Evolutionary conservation across 192 early-diverging fungal species (phyloP).

Genomic region (Borealophlyctis nickersoniae): DNA sequence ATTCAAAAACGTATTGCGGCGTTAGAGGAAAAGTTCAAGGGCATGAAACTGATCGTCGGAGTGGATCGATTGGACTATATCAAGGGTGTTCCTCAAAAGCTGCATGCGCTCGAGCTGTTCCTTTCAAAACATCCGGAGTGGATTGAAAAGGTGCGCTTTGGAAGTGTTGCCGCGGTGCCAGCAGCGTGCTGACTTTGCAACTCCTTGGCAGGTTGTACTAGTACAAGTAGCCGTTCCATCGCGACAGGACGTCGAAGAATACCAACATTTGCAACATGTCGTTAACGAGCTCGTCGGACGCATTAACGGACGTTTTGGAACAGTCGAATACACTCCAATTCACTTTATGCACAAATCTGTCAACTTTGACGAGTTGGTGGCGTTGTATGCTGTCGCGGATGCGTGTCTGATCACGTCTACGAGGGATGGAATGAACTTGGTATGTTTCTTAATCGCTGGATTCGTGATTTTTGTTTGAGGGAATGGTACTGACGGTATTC

Average conservation of each 20-base stretch:
- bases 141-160: constrained; percentile 71
- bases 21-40: constrained; percentile 82
- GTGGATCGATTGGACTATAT: constrained; percentile 99
- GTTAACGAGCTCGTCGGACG: constrained; percentile 98
- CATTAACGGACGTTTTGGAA: constrained; percentile 95
- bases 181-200: neutral
- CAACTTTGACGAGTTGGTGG: constrained; percentile 88
- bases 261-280: constrained; percentile 85
- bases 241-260: constrained; percentile 97
- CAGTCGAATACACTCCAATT: constrained; percentile 96
- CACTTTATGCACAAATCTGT: constrained; percentile 98
- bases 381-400: constrained; percentile 94
- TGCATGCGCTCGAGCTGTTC: constrained; percentile 94
- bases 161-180: neutral
- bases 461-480: constrained; percentile 5
- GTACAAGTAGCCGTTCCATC: constrained; percentile 98
- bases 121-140: constrained; percentile 84
- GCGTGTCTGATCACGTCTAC: constrained; percentile 97
- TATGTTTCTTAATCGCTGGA: constrained; percentile 15
- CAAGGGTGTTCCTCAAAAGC: constrained; percentile 99
- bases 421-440: constrained; percentile 99
- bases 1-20: constrained; percentile 74
- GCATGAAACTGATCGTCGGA: constrained; percentile 87
- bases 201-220: constrained; percentile 64
- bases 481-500: too few relatives aligned